phyloP scores from a whole-genome alignment of 345 rosid genomes.

The Melastoma malabathricum region DNA sequence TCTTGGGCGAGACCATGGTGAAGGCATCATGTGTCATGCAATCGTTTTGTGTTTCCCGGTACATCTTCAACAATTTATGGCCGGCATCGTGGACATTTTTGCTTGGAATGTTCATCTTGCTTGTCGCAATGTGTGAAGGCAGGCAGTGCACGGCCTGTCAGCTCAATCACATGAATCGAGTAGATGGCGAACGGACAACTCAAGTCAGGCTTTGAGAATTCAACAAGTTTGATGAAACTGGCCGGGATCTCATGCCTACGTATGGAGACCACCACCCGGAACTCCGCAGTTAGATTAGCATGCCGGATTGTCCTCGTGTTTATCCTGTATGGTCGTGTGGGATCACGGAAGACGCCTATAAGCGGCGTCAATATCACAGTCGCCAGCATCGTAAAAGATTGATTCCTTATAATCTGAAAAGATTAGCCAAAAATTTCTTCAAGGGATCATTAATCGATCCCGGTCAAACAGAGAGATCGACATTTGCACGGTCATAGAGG shows the following conservation, averaged over 20 bases:
- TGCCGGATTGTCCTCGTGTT: constrained; percentile 64
- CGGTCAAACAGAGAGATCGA: not conserved
- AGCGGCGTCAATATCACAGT: constrained; percentile 30
- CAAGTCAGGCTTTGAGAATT: constrained; percentile 37
- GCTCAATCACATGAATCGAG: constrained; percentile 47
- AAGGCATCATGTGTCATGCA: constrained; percentile 24
- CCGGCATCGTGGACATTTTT: constrained; percentile 15
- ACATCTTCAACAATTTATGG: constrained; percentile 25
- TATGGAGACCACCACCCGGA: constrained; percentile 35
- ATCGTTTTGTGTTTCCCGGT: constrained; percentile 23
- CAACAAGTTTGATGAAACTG: constrained; percentile 39
- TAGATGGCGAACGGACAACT: constrained; percentile 25
- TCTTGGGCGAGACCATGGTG: constrained; percentile 34
- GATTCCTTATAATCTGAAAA: constrained; percentile 23
- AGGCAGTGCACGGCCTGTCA: constrained; percentile 42
- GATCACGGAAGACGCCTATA: constrained; percentile 53
- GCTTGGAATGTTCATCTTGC: not conserved
- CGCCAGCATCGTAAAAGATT: constrained; percentile 26
- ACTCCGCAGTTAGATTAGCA: constrained; percentile 25
- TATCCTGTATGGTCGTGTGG: constrained; percentile 54
- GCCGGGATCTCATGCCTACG: constrained; percentile 28
- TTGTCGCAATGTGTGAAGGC: constrained; percentile 33
- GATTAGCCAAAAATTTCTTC: not conserved
- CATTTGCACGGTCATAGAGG: no score
- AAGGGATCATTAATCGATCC: no score